Evolutionary conservation across 2,329 filamentous ascomycete genomes (phyloP).

Genomic region (Fusarium staphyleae): DNA sequence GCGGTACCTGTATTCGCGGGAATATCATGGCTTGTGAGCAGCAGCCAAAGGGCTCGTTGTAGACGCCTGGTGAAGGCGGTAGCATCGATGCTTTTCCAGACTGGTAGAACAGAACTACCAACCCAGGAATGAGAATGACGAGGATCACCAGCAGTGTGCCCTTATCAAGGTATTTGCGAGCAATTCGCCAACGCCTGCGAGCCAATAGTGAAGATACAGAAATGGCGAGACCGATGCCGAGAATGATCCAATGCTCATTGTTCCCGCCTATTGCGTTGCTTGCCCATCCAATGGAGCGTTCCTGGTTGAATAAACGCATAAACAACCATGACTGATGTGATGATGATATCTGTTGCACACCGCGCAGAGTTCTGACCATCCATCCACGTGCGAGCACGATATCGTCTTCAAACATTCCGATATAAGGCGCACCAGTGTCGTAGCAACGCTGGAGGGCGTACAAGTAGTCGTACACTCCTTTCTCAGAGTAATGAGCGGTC

Average conservation of each 20-base stretch:
- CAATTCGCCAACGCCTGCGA: conserved; percentile 2
- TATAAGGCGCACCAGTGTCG: conserved; percentile 3
- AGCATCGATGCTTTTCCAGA: conserved; percentile 21
- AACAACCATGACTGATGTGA: conserved; percentile 6
- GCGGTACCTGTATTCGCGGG: neutral
- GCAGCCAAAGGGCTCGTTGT: conserved; percentile 21
- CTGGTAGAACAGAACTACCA: conserved; percentile 14
- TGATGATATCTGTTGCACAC: neutral
- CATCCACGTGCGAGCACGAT: conserved; percentile 14
- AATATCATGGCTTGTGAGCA: conserved; percentile 24
- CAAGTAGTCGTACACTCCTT: conserved; percentile 11
- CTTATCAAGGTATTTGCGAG: conserved; percentile 1
- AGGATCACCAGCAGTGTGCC: neutral
- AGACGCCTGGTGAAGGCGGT: neutral
- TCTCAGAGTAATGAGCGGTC: conserved; percentile 6
- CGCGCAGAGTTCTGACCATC: neutral
- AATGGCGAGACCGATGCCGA: conserved; percentile 3
- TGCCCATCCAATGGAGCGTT: conserved; percentile 14
- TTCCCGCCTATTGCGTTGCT: conserved; percentile 16
- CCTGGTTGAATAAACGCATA: conserved; percentile 21
- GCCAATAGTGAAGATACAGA: neutral
- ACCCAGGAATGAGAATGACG: conserved; percentile 12
- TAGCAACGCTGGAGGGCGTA: conserved; percentile 15
- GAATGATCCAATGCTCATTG: conserved; percentile 8
- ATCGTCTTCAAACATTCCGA: conserved; percentile 18